These are phyloP conservation scores for Prunella vulgaris DNA, from an alignment of 257 asterid genomes.

Conservation along the genomic window DNA sequence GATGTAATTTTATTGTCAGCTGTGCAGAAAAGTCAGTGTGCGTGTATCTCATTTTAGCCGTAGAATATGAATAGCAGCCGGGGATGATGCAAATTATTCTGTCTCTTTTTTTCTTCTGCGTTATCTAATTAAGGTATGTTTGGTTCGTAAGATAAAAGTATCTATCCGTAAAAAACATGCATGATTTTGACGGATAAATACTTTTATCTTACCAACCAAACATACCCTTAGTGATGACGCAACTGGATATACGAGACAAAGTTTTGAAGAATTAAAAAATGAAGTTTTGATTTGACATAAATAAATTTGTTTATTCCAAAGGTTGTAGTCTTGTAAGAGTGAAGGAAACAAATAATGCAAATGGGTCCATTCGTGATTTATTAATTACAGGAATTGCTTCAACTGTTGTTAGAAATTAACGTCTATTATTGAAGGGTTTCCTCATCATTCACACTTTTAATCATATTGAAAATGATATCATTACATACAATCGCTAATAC, in stretches of 20 bases:
- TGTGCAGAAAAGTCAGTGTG: background rate
- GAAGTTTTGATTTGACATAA: background rate
- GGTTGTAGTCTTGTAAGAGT: background rate
- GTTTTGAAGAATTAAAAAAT: background rate
- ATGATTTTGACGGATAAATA: no score
- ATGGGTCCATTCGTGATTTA: background rate
- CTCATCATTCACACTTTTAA: background rate
- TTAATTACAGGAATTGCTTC: background rate
- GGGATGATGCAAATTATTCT: background rate
- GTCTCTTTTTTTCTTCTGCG: background rate
- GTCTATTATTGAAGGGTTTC: background rate
- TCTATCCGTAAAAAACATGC: no score
- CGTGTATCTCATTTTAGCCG: background rate
- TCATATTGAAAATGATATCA: no score
- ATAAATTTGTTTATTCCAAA: background rate
- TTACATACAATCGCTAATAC: no score
- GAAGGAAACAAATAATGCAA: background rate
- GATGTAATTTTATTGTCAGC: background rate
- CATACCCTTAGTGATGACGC: conserved; percentile 6
- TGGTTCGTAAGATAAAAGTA: no score
- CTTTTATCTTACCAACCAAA: no score
- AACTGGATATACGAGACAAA: background rate
- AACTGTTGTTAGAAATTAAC: background rate
- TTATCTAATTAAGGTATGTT: background rate
- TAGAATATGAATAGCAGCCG: background rate